Percentiles rank a stretch among this genome's conserved stretches.
These are phyloP conservation scores for Euphorbia schlechtendalii DNA, from an alignment of 441 rosid genomes.

Conservation along the genomic window DNA sequence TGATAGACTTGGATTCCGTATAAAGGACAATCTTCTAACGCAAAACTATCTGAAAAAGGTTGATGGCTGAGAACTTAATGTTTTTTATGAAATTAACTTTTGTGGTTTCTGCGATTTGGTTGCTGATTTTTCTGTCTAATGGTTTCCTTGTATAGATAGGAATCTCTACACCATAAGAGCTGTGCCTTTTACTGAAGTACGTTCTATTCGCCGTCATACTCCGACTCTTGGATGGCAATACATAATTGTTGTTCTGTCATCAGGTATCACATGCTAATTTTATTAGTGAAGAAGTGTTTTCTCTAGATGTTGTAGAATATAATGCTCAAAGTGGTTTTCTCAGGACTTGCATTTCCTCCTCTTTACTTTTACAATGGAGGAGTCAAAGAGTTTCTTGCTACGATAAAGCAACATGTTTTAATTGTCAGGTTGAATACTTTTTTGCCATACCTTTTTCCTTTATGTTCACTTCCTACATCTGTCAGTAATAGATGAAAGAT, in stretches of 20 bases:
- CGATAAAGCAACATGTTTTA: constrained; percentile 72
- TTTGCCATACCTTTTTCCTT: constrained; percentile 6
- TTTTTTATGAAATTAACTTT: constrained; percentile 1
- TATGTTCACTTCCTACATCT: not conserved
- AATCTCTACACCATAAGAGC: constrained; percentile 84
- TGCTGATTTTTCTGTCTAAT: constrained; percentile 10
- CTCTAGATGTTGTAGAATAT: constrained; percentile 3
- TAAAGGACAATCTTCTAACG: constrained; percentile 63
- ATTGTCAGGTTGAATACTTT: constrained; percentile 69
- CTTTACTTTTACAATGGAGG: constrained; percentile 96
- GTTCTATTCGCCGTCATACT: constrained; percentile 79
- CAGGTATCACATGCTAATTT: constrained; percentile 43
- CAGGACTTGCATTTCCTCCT: constrained; percentile 95
- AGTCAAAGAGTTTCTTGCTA: constrained; percentile 83
- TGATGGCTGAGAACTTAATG: constrained; percentile 5
- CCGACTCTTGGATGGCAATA: constrained; percentile 97
- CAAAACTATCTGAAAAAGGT: constrained; percentile 83
- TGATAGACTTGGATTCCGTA: constrained; percentile 89
- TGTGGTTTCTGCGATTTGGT: not conserved
- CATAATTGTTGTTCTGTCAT: constrained; percentile 74
- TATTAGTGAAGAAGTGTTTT: not conserved
- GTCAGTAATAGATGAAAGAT: not conserved
- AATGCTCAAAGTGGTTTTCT: constrained; percentile 14
- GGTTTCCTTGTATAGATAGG: constrained; percentile 49
- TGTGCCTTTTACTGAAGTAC: constrained; percentile 67